Base-by-base conservation (phyloP, 768 basidiomycete genomes). In the Boletus tomentosulus region DNA sequence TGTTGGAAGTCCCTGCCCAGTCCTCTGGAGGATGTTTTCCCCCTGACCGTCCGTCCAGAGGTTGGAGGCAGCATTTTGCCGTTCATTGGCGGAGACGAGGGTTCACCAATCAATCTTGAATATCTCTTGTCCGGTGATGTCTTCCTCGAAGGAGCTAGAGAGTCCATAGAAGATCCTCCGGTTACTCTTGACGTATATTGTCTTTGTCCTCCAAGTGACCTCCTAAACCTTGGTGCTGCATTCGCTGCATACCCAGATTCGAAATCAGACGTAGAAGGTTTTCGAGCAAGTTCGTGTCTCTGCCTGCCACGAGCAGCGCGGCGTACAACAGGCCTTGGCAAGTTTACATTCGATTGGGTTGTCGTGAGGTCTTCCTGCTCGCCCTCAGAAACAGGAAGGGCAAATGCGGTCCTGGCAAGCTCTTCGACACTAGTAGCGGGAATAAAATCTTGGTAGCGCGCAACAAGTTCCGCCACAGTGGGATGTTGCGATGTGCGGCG, bases 161-260 rank as follows among this genome's bases (percentile, higher is more conserved):
- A 86, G 39, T 86, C 84, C 3, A 76, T 54, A 6, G 65, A 65
- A 39, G 78, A 73, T 16, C 67, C 72, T 28, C 78, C 71, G 9
- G 81, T 82, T 1, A 63, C 24, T 22, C 74, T 85, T 9, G 82
- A 76, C 41, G 85, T 80, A 35, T 85, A 51, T 39, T 70, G 64
- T 13, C 60, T 55, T 27, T 56, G 66, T 67, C 59, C 48, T 37
- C 73, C 69, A 8, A 75, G 52, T 5, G 78, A 65, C 50, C 82
- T 82, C 24, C 86, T 73, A 59, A 90, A 86, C 58, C 81, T 78
- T 2, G 92, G 87, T 1, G 91, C 92, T 54, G 93, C 85, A 64
- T 94, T 94, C n/a, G 86, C 89, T 4, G 93, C 92, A 71, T 95
- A 96, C 45, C 93, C 84, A 52, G 88, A 83, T 71, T 96, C 94